Evolutionary conservation across 2,329 filamentous ascomycete genomes (phyloP).

Genomic region (Drechslerella stenobrocha): DNA sequence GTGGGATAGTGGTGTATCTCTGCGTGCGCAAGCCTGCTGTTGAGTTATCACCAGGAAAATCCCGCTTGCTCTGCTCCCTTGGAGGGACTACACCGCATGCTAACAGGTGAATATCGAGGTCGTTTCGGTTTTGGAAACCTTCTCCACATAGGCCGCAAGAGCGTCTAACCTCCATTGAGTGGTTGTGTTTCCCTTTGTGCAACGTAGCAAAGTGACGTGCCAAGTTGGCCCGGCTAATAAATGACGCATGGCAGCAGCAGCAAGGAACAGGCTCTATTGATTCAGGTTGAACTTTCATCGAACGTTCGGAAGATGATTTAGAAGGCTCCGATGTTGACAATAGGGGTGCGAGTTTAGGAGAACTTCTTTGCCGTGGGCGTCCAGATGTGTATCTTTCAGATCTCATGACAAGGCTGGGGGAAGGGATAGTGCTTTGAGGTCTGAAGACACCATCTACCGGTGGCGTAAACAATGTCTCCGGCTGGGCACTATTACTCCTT

Average conservation of each 20-base stretch:
- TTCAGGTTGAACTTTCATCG: slow-evolving; percentile 2
- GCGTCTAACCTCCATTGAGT: slow-evolving; percentile 6
- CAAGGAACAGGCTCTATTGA: slow-evolving; percentile 18
- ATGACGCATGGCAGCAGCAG: slow-evolving; percentile 25
- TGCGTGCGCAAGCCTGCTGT: slow-evolving; percentile 1
- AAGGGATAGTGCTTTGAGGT: background rate
- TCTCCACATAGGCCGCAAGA: slow-evolving; percentile 23
- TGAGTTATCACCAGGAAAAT: slow-evolving; percentile 12
- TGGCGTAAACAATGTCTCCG: slow-evolving; percentile 5
- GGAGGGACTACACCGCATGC: slow-evolving; percentile 32
- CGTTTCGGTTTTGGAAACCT: slow-evolving; percentile 17
- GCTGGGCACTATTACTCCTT: no score
- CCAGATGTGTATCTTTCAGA: background rate
- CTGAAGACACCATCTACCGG: slow-evolving; percentile 11
- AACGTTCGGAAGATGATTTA: background rate
- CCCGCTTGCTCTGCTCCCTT: slow-evolving; percentile 7
- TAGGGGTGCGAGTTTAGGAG: background rate
- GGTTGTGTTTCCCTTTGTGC: slow-evolving; percentile 31
- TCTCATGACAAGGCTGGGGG: background rate
- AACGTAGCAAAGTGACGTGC: slow-evolving; percentile 17
- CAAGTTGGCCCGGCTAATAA: slow-evolving; percentile 12
- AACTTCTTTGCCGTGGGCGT: background rate
- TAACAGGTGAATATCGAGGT: slow-evolving; percentile 20
- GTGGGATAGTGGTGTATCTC: slow-evolving; percentile 28
- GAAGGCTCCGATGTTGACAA: slow-evolving; percentile 30